Base-by-base conservation (phyloP, 441 rosid genomes). In the Viola pubescens region DNA sequence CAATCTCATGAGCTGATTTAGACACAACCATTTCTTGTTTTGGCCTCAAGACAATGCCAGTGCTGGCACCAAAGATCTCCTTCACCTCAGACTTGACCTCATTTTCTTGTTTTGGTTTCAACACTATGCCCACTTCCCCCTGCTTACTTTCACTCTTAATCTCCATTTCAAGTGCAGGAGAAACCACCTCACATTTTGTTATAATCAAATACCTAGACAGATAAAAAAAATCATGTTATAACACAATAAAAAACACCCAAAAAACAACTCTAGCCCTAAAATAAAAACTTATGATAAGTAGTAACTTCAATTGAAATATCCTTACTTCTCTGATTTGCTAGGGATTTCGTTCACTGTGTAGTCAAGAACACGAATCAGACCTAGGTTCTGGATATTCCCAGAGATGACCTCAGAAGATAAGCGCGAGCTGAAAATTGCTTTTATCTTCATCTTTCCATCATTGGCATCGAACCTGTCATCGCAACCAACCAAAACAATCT, bases 1-100 rank as follows among this genome's bases (percentile, higher is more conserved):
- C 79, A n/a, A 89, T 92, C 74, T 92, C 97, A 62, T 94, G 88
- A 39, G 90, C 98, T 3, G 97, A 92, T 66, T 87, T 87, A 0
- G 92, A 19, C 26, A 19, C 39, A 46, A 81, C 79, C 43, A 63
- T 66, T 45, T 78, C 89, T 59, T 82, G 86, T 73, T 89, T 92
- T 0, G 97, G 86, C 68, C 82, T 87, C 77, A 89, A 66, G 6
- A 72, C 40, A 42, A 87, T 65, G 7, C 84, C 87, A 43, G 69
- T 37, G n/a, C 53, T 75, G 38, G 19, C 14, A 4, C 46, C 26
- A 19, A 19, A 19, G 26, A 19, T 19, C 37, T 64, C 73, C 0
- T 52, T 75, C 4, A 14, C 75, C 55, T 62, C 81, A 55, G 9
- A 63, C 0, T 60, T 60, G 0, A 56, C 51, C 51, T 77, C 76